Conservation (phyloP, 306 rosid species). For the Fragaria vesca region DNA sequence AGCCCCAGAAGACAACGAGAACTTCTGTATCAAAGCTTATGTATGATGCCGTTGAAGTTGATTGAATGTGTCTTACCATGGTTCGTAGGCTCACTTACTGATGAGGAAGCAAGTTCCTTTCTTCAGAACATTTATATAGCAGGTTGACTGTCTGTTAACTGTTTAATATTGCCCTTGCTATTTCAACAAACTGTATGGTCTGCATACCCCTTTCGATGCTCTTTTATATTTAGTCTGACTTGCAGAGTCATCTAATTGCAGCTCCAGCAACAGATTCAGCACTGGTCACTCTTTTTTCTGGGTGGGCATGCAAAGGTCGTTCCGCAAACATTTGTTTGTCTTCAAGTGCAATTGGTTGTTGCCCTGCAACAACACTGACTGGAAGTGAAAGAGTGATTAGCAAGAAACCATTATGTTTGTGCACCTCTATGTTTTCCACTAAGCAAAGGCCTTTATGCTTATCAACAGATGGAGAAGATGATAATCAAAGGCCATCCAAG, state of each 20-base stretch:
- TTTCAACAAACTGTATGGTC: neutral
- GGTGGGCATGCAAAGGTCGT: conserved; percentile 89
- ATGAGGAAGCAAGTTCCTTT: conserved; percentile 64
- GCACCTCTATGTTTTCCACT: conserved; percentile 26
- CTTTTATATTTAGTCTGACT: conserved; percentile 17
- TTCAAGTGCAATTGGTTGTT: conserved; percentile 58
- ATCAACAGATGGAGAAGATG: conserved; percentile 31
- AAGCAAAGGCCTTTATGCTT: conserved; percentile 16
- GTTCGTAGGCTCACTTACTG: conserved; percentile 67
- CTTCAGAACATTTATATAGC: conserved; percentile 74
- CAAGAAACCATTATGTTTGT: conserved; percentile 37
- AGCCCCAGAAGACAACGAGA: conserved; percentile 71
- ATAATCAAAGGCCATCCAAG: conserved; percentile 26
- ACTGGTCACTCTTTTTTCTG: conserved; percentile 77
- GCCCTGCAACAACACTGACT: conserved; percentile 54
- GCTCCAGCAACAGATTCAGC: conserved; percentile 89
- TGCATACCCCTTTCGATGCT: neutral
- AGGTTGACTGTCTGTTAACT: conserved; percentile 50
- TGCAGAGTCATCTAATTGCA: conserved; percentile 40
- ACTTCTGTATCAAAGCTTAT: conserved; percentile 81
- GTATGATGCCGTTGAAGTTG: conserved; percentile 90
- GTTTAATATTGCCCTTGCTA: conserved; percentile 12
- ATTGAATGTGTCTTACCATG: conserved; percentile 89
- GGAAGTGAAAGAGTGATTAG: conserved; percentile 48
- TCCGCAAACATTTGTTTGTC: conserved; percentile 65